Evolutionary conservation across 2,329 filamentous ascomycete genomes (phyloP).

Genomic region (Trichoderma sp.): DNA sequence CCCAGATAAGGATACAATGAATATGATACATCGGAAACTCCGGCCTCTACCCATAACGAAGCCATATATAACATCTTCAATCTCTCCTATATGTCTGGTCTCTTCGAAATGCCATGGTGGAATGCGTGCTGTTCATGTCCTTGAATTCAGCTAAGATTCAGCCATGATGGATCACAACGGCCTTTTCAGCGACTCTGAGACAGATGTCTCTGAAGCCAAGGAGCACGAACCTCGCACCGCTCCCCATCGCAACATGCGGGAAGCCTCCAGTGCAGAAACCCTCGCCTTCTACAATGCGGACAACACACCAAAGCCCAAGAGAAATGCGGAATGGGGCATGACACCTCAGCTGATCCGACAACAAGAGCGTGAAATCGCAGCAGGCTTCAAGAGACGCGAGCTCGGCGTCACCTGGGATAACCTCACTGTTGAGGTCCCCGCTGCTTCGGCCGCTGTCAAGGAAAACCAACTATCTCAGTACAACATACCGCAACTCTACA

Average conservation of each 20-base stretch:
- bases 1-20: neutral
- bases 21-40: neutral
- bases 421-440: slow-evolving; percentile 64
- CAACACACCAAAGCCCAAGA: neutral
- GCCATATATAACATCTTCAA: neutral
- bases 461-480: slow-evolving; percentile 66
- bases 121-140: neutral
- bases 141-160: neutral
- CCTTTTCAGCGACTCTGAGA: neutral
- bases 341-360: neutral
- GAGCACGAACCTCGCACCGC: neutral
- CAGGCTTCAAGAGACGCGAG: slow-evolving; percentile 52
- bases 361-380: slow-evolving; percentile 48
- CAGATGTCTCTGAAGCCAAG: neutral
- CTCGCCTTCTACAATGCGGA: neutral
- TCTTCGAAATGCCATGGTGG: neutral
- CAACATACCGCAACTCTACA: slow-evolving; percentile 56
- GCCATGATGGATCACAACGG: neutral
- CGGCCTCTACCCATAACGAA: neutral
- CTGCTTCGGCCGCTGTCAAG: slow-evolving; percentile 65
- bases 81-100: neutral
- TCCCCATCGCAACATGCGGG: neutral
- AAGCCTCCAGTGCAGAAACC: neutral
- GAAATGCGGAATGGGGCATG: neutral
- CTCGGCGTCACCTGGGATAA: slow-evolving; percentile 69